Evolutionary conservation across 2,329 filamentous ascomycete species (phyloP).

Genomic region (Penicillium polonicum): DNA sequence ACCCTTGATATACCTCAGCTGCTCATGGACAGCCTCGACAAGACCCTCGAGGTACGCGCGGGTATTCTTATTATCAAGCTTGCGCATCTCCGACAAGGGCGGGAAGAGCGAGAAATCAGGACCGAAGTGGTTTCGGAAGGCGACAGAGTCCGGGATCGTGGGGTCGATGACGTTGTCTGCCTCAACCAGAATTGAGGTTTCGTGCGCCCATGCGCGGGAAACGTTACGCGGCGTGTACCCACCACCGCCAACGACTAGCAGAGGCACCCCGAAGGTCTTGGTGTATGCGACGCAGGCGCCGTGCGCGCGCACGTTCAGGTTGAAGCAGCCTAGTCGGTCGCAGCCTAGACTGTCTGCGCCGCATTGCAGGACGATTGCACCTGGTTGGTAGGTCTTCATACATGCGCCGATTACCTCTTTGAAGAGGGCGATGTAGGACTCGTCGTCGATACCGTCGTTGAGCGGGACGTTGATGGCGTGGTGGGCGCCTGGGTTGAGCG

Average conservation of each 20-base stretch:
- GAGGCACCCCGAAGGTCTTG: constrained; percentile 74
- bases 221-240: constrained; percentile 97
- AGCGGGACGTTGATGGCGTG: constrained; percentile 89
- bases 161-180: constrained; percentile 68
- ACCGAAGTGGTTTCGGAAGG: constrained; percentile 85
- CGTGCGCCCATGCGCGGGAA: constrained; percentile 92
- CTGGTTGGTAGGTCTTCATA: constrained; percentile 79
- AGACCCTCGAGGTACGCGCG: constrained; percentile 73
- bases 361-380: constrained; percentile 90
- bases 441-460: constrained; percentile 86
- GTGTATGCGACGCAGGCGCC: constrained; percentile 87
- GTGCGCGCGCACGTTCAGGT: constrained; percentile 92
- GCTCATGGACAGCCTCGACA: constrained; percentile 75
- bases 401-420: constrained; percentile 74
- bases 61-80: constrained; percentile 74
- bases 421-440: constrained; percentile 84
- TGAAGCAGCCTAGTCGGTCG: constrained; percentile 91
- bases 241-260: constrained; percentile 89
- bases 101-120: constrained; percentile 87
- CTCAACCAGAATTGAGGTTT: constrained; percentile 85
- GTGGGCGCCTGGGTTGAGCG: constrained; percentile 82
- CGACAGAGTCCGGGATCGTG: constrained; percentile 74
- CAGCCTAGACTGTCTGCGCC: constrained; percentile 93
- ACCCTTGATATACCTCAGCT: constrained; percentile 78
- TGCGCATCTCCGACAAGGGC: constrained; percentile 69